Percentiles rank a stretch among this genome's conserved stretches.
phyloP scores from a whole-genome alignment of 495 filamentous ascomycete species.

The Daldinia decipiens region DNA sequence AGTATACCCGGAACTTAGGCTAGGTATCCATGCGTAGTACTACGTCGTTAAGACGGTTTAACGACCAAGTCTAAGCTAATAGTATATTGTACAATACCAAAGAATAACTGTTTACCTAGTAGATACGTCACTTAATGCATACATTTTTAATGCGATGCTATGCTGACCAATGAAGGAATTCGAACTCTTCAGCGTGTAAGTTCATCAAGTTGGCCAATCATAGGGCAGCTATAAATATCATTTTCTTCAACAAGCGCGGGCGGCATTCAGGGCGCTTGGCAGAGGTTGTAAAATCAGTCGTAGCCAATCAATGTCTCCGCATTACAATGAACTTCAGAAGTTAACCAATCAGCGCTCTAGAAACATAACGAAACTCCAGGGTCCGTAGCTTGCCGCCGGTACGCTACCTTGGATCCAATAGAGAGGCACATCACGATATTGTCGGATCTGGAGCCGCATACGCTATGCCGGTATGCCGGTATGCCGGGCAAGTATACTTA shows the following conservation, averaged over 20 bases:
- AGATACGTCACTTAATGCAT: too few species aligned
- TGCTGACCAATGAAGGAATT: too few species aligned
- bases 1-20: too few species aligned
- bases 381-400: constrained; percentile 23
- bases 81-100: too few species aligned
- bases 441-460: constrained; percentile 3
- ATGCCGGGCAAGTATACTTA: neutral
- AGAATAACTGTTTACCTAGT: too few species aligned
- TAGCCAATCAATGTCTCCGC: constrained; percentile 29
- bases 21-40: too few species aligned
- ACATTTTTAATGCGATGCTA: too few species aligned
- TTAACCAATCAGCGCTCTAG: constrained; percentile 13
- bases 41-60: too few species aligned
- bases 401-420: constrained; percentile 21
- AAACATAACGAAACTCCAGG: neutral
- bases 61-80: too few species aligned
- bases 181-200: neutral
- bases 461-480: neutral
- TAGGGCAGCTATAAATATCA: constrained; percentile 5
- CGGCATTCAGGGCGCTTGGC: constrained; percentile 25
- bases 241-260: constrained; percentile 16
- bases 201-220: neutral
- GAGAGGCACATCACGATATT: constrained; percentile 22
- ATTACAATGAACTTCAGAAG: constrained; percentile 13
- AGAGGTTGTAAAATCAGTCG: neutral